Percentiles rank a stretch among this genome's conserved stretches.
phyloP scores from a whole-genome alignment of 345 rosid genomes.

The Eucalyptus regnans region DNA sequence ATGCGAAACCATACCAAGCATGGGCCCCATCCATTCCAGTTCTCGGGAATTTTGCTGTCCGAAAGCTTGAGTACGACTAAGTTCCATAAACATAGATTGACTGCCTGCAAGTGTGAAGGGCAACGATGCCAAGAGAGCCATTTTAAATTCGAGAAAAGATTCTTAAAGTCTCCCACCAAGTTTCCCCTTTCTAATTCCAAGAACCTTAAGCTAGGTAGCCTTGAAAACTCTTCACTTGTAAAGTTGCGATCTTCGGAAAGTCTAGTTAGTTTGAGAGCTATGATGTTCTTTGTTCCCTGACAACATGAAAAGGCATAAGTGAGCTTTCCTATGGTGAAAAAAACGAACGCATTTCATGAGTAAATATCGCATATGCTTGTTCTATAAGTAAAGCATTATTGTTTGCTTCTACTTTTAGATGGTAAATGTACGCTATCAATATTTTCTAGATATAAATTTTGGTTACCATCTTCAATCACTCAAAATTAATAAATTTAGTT shows the following conservation, averaged over 20 bases:
- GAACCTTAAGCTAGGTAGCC: not conserved
- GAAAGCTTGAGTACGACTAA: not conserved
- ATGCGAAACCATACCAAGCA: not conserved
- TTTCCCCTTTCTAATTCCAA: not conserved
- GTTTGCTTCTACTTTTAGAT: not conserved
- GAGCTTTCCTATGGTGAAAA: not conserved
- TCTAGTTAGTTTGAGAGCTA: not conserved
- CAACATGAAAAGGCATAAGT: not conserved
- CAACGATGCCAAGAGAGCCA: not conserved
- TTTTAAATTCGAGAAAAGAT: not conserved
- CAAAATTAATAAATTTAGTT: not conserved
- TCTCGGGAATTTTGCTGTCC: not conserved
- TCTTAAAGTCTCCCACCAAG: not conserved
- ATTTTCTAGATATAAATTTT: not conserved
- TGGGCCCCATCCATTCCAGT: not conserved
- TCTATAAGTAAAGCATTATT: not conserved
- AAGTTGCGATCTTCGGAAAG: not conserved
- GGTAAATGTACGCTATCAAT: not conserved
- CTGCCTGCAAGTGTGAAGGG: not conserved
- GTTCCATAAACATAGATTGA: not conserved
- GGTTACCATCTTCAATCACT: not conserved
- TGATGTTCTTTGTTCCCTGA: not conserved
- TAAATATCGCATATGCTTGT: not conserved
- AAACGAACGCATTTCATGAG: accelerated
- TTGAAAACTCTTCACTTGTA: not conserved